These are phyloP conservation scores for Penicillium sclerotigenum DNA, from an alignment of 2,329 filamentous ascomycete genomes.

Conservation along the genomic window DNA sequence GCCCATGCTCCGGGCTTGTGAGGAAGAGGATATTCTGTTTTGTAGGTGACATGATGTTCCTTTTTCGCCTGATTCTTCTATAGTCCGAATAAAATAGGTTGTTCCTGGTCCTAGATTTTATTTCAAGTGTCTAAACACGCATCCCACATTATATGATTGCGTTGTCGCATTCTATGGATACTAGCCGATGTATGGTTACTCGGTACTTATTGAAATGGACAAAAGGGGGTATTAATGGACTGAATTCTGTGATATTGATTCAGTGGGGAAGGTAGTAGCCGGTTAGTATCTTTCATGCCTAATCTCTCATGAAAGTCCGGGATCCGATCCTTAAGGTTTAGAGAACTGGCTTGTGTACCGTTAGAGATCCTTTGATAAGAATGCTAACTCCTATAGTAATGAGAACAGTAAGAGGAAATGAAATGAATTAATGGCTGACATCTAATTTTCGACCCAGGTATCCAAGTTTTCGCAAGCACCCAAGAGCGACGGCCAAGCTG, in stretches of 20 bases:
- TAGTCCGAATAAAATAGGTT: background rate
- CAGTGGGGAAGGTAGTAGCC: background rate
- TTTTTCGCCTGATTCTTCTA: background rate
- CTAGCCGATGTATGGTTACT: slow-evolving; percentile 11
- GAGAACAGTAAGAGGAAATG: background rate
- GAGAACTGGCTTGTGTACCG: background rate
- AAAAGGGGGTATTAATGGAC: background rate
- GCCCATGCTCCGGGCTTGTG: slow-evolving; percentile 48
- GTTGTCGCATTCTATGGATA: background rate
- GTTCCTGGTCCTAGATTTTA: background rate
- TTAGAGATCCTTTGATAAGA: background rate
- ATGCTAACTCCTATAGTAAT: background rate
- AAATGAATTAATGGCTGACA: background rate
- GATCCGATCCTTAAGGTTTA: background rate
- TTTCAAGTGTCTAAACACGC: background rate
- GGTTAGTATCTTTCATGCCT: background rate
- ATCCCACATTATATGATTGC: background rate
- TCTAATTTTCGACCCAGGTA: background rate
- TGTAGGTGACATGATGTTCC: slow-evolving; percentile 14
- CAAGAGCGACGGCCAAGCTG: background rate
- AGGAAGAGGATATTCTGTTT: slow-evolving; percentile 40
- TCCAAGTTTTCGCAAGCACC: slow-evolving; percentile 4
- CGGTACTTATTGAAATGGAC: background rate
- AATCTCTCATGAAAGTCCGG: background rate
- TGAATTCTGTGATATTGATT: background rate